Base-by-base conservation (phyloP, 129 eudicot genomes). In the Oenanthe sinensis region DNA sequence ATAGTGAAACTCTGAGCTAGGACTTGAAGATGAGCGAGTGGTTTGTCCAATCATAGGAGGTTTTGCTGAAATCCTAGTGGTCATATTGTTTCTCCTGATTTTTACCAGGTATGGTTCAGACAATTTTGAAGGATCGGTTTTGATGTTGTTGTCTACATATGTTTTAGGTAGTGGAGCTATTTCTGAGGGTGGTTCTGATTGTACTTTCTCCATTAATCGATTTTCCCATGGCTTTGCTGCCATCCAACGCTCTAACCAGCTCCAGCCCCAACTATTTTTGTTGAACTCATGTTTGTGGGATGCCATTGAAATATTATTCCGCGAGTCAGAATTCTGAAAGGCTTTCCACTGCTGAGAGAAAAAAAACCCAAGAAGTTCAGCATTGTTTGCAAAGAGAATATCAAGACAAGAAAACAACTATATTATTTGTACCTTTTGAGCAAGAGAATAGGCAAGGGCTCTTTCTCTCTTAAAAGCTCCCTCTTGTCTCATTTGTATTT, bases 231-330 rank as follows among this genome's bases (percentile, higher is more conserved):
- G 98, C 79, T 88, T 95, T 44, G 98, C 98, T 2, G 97, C 90
- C 98, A 95, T 95, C 98, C 98, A 95, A 22, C 97, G 85, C 70
- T 96, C 99, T 74, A 96, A 83, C 99, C 99, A 96, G 81, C 94
- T 96, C 99, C 99, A 96, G 10, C 97, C 92, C 91, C 88, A 90
- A 72, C 82, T 85, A 48, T 49, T 92, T 76, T 87, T 87, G 84
- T 92, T 94, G 26, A 90, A 83, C 45, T 86, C 85, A 8, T 81
- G 82, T 65, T 88, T 93, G 36, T 84, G 82, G 30, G 93, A 83
- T 12, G 85, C 80, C 40, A 78, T 54, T 8, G 88, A 79, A n/a
- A 45, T 76, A 55, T 83, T 84, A 10, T 85, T 81, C 75, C 81
- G 69, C 0, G 83, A 52, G 49, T 84, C 89, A 54, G 74, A 44